These are phyloP conservation scores for Fragaria iinumae DNA, from an alignment of 306 rosid genomes.

Conservation along the genomic window DNA sequence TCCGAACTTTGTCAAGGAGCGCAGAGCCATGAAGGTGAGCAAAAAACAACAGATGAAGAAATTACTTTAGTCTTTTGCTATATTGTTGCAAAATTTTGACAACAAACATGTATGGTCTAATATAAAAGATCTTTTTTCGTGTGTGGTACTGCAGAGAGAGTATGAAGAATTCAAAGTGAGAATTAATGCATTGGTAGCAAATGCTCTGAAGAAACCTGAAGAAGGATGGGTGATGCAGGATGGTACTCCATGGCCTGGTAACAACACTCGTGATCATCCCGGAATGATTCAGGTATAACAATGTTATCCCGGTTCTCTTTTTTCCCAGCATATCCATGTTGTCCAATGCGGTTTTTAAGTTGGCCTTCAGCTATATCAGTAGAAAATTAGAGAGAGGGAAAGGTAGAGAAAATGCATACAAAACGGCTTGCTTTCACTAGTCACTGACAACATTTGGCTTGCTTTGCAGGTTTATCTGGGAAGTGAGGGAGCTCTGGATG, in stretches of 20 bases:
- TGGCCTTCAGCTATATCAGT: neutral
- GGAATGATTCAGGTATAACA: slow-evolving; percentile 89
- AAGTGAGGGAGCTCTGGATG: slow-evolving; percentile 78
- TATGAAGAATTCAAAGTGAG: slow-evolving; percentile 94
- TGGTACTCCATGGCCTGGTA: slow-evolving; percentile 98
- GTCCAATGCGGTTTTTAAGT: neutral
- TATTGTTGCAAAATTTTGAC: neutral
- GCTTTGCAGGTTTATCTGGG: slow-evolving; percentile 71
- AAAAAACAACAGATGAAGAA: neutral
- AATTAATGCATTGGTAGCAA: slow-evolving; percentile 78
- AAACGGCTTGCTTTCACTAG: neutral
- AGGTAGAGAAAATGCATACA: neutral
- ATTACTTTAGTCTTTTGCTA: neutral
- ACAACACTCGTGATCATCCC: slow-evolving; percentile 82
- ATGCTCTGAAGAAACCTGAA: slow-evolving; percentile 87
- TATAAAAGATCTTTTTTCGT: neutral
- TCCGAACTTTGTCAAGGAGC: slow-evolving; percentile 79
- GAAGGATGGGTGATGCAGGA: slow-evolving; percentile 98
- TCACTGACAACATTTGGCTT: slow-evolving; percentile 9
- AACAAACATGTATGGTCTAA: neutral
- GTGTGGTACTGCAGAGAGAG: slow-evolving; percentile 65
- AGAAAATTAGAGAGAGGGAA: neutral
- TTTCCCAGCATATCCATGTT: neutral
- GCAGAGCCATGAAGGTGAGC: slow-evolving; percentile 90
- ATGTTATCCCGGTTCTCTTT: neutral